Conservation (phyloP, 139 green algal genomes). For the Nannochloris sp. region DNA sequence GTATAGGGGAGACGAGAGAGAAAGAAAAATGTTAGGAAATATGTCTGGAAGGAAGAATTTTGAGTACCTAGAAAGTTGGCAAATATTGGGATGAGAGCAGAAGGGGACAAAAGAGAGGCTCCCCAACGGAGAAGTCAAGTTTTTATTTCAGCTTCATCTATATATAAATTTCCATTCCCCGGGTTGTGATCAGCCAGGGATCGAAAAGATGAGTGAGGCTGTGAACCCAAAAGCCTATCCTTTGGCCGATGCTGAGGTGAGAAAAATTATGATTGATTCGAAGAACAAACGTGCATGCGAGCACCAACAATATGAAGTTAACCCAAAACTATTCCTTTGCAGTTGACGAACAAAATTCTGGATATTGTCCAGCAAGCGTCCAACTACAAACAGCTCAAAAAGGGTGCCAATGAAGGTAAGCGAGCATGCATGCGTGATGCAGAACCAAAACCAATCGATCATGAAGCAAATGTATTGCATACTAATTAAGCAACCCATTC, state of each 20-base stretch:
- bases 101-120: neutral
- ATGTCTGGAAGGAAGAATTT: neutral
- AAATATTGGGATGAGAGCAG: neutral
- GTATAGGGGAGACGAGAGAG: neutral
- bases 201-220: constrained; percentile 64
- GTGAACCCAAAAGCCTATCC: constrained; percentile 99
- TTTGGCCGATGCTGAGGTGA: constrained; percentile 70
- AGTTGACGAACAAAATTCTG: constrained; percentile 96
- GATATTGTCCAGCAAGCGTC: constrained; percentile 97
- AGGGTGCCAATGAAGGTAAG: constrained; percentile 96
- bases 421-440: neutral
- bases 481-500: no score
- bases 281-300: neutral
- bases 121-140: neutral
- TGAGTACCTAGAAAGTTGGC: neutral
- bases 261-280: neutral
- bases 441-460: neutral
- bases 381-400: constrained; percentile 99
- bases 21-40: neutral
- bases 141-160: neutral
- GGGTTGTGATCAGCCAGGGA: constrained; percentile 73
- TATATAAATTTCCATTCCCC: neutral
- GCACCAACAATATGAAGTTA: neutral
- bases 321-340: constrained; percentile 15
- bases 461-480: no score